Evolutionary conservation across 2,329 filamentous ascomycete species (phyloP).

Genomic region (Alternaria postmessia): DNA sequence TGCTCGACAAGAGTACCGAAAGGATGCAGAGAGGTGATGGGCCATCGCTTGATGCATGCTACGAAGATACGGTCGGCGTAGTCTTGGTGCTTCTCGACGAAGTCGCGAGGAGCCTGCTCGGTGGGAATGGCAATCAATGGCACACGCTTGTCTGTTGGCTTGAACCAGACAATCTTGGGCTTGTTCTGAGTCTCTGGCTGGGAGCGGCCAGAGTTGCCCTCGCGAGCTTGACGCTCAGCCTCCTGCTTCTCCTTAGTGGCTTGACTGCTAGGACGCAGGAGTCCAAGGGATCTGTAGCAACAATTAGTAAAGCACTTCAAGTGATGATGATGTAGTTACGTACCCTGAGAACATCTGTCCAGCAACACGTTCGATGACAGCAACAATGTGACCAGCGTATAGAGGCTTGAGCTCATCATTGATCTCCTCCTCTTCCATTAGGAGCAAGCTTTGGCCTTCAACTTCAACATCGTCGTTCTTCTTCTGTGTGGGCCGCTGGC

Average conservation of each 20-base stretch:
- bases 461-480: conserved; percentile 99
- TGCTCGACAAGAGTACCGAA: conserved; percentile 98
- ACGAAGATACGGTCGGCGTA: conserved; percentile 99
- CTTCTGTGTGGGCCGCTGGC: conserved; percentile 97
- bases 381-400: conserved; percentile 96
- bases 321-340: conserved; percentile 13
- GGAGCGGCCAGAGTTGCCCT: conserved; percentile 75
- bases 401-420: conserved; percentile 97
- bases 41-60: conserved; percentile 99
- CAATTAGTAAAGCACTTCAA: conserved; percentile 17
- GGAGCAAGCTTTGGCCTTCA: conserved; percentile 92
- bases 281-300: conserved; percentile 75
- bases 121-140: conserved; percentile 98
- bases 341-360: conserved; percentile 95
- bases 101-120: conserved; percentile 95
- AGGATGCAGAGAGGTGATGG: conserved; percentile 98
- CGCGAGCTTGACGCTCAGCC: conserved; percentile 89
- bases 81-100: conserved; percentile 97
- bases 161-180: conserved; percentile 99
- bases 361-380: conserved; percentile 94
- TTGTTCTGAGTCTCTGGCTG: conserved; percentile 92
- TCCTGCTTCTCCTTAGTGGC: conserved; percentile 99
- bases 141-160: conserved; percentile 98
- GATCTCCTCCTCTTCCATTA: conserved; percentile 98
- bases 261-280: conserved; percentile 95